phyloP scores from a whole-genome alignment of 495 filamentous ascomycete species.

The Aspergillus homomorphus region DNA sequence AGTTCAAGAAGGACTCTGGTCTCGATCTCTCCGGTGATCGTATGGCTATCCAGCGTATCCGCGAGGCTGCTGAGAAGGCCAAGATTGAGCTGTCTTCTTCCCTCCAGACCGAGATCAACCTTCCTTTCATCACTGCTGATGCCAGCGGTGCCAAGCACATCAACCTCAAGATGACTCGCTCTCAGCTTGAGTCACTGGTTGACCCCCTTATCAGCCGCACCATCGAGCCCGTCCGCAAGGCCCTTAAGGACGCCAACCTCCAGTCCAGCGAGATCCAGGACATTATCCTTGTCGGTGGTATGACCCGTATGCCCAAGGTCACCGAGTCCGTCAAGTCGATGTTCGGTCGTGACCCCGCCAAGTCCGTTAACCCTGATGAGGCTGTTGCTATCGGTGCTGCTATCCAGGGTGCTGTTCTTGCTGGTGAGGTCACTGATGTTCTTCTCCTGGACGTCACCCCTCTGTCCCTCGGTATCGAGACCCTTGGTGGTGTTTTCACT shows the following conservation, averaged over 20 bases:
- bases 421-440: slow-evolving; percentile 95
- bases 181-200: slow-evolving; percentile 90
- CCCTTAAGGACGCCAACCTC: slow-evolving; percentile 93
- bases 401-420: slow-evolving; percentile 94
- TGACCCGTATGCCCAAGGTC: slow-evolving; percentile 99
- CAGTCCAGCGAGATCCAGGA: slow-evolving; percentile 96
- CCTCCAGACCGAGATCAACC: slow-evolving; percentile 96
- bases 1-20: slow-evolving; percentile 94
- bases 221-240: slow-evolving; percentile 92
- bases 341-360: slow-evolving; percentile 96
- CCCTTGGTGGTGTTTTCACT: slow-evolving; percentile 98
- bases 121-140: slow-evolving; percentile 98
- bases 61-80: slow-evolving; percentile 99
- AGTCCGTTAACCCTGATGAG: slow-evolving; percentile 99
- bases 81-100: slow-evolving; percentile 99
- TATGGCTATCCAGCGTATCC: slow-evolving; percentile 99
- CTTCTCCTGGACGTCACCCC: slow-evolving; percentile 96
- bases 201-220: slow-evolving; percentile 86
- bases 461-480: slow-evolving; percentile 98
- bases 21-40: slow-evolving; percentile 91
- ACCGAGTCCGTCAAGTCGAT: slow-evolving; percentile 94
- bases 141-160: slow-evolving; percentile 95
- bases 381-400: slow-evolving; percentile 98
- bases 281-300: slow-evolving; percentile 97
- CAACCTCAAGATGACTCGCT: slow-evolving; percentile 87